Evolutionary conservation across 768 basidiomycete genomes (phyloP).

Genomic region (Auriscalpium orientale): DNA sequence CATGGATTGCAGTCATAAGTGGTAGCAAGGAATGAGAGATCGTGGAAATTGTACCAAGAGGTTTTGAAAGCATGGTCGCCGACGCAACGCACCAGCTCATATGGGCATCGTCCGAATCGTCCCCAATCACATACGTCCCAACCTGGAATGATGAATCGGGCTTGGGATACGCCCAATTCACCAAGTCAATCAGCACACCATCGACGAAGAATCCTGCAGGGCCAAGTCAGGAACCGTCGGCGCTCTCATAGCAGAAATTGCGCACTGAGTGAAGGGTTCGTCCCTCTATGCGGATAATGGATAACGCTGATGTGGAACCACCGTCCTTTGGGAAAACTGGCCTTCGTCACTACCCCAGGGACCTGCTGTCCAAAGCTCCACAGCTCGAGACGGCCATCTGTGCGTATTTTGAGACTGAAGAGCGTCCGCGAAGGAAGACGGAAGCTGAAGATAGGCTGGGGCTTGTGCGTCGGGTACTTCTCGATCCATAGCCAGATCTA

Average conservation of each 20-base stretch:
- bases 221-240: background rate
- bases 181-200: slow-evolving; percentile 54
- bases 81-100: slow-evolving; percentile 69
- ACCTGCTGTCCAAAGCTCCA: slow-evolving; percentile 32
- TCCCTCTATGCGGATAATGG: slow-evolving; percentile 49
- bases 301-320: slow-evolving; percentile 73
- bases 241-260: background rate
- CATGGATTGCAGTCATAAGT: no score
- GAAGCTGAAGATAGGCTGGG: slow-evolving; percentile 31
- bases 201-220: slow-evolving; percentile 67
- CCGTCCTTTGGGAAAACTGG: slow-evolving; percentile 42
- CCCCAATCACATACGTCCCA: slow-evolving; percentile 50
- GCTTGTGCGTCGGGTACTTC: slow-evolving; percentile 26
- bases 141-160: slow-evolving; percentile 29
- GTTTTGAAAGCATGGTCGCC: slow-evolving; percentile 49
- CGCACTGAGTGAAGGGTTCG: slow-evolving; percentile 59
- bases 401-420: slow-evolving; percentile 40
- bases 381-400: slow-evolving; percentile 52
- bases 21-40: no score
- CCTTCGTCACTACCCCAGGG: slow-evolving; percentile 35
- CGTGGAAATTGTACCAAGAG: slow-evolving; percentile 38
- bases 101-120: slow-evolving; percentile 31
- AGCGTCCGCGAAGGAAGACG: slow-evolving; percentile 24
- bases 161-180: slow-evolving; percentile 61
- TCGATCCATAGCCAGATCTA: slow-evolving; percentile 47